Percentiles rank a stretch among this genome's conserved stretches.
Evolutionary conservation across 768 basidiomycete species (phyloP).

Genomic region (Panellus pusillus): DNA sequence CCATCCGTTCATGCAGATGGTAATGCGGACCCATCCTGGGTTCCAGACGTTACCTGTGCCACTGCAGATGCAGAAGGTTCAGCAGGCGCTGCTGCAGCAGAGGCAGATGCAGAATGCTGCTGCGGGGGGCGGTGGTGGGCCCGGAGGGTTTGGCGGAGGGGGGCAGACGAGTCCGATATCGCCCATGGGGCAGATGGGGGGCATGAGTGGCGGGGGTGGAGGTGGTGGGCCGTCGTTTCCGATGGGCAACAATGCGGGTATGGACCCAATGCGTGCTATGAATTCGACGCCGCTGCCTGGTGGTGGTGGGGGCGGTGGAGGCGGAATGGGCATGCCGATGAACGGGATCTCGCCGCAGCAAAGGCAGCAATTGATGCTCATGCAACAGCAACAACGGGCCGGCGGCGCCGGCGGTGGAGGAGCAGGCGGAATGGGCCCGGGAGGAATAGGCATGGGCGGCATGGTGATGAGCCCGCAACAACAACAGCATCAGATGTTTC

Average conservation of each 20-base stretch:
- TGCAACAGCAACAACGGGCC: slow-evolving; percentile 33
- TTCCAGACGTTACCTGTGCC: slow-evolving; percentile 52
- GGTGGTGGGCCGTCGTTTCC: slow-evolving; percentile 22
- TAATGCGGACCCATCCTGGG: slow-evolving; percentile 50
- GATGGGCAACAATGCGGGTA: slow-evolving; percentile 11
- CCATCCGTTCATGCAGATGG: slow-evolving; percentile 60
- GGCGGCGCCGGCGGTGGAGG: slow-evolving; percentile 30
- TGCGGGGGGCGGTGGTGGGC: slow-evolving; percentile 12
- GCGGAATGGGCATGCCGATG: slow-evolving; percentile 33
- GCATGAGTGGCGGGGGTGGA: background rate
- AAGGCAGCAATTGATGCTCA: slow-evolving; percentile 22
- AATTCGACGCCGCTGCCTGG: slow-evolving; percentile 25
- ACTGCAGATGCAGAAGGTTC: slow-evolving; percentile 62
- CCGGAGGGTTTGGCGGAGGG: slow-evolving; percentile 11
- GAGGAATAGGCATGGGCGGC: slow-evolving; percentile 3
- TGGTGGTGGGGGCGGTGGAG: slow-evolving; percentile 22
- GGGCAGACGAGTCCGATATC: slow-evolving; percentile 27
- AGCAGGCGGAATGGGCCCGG: slow-evolving; percentile 24
- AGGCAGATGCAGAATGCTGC: slow-evolving; percentile 12
- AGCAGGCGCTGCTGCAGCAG: slow-evolving; percentile 45
- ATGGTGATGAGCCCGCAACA: slow-evolving; percentile 29
- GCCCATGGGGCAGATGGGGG: slow-evolving; percentile 26
- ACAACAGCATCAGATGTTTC: slow-evolving; percentile 10
- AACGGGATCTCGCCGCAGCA: slow-evolving; percentile 27
- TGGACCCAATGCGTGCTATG: slow-evolving; percentile 23